Evolutionary conservation across 2,329 filamentous ascomycete species (phyloP).

Genomic region (Penicillium oxalicum): DNA sequence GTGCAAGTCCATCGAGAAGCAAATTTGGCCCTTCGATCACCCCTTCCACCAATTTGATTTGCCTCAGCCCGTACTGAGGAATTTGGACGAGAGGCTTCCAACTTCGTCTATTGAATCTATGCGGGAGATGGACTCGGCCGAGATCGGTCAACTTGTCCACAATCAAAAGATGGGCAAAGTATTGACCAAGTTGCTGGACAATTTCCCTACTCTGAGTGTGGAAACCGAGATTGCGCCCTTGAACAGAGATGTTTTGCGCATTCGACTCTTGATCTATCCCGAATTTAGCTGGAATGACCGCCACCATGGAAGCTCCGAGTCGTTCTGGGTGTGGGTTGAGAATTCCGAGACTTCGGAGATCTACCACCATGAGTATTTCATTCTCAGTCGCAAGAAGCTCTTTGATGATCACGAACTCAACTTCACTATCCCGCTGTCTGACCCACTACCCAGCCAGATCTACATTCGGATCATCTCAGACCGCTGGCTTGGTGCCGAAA

Average conservation of each 20-base stretch:
- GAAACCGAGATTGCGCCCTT: constrained; percentile 93
- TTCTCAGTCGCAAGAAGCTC: constrained; percentile 80
- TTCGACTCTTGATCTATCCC: constrained; percentile 76
- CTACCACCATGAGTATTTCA: constrained; percentile 96
- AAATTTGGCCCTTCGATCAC: constrained; percentile 91
- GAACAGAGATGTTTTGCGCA: constrained; percentile 89
- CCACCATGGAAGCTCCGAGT: constrained; percentile 87
- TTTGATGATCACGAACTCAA: constrained; percentile 96
- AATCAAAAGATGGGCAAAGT: constrained; percentile 82
- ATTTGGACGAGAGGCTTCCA: constrained; percentile 74
- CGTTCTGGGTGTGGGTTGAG: constrained; percentile 98
- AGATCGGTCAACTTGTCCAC: constrained; percentile 86
- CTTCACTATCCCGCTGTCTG: constrained; percentile 91
- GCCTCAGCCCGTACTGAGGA: constrained; percentile 71
- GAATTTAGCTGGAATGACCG: constrained; percentile 95
- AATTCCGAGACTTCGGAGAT: constrained; percentile 97
- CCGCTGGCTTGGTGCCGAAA: constrained; percentile 93
- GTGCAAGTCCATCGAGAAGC: constrained; percentile 95
- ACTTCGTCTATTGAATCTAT: constrained; percentile 71
- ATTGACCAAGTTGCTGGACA: constrained; percentile 73
- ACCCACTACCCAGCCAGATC: constrained; percentile 90
- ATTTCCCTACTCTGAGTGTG: constrained; percentile 85
- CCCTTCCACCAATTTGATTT: constrained; percentile 93
- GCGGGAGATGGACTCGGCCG: constrained; percentile 85
- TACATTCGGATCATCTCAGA: constrained; percentile 94